phyloP scores from a whole-genome alignment of 768 basidiomycete genomes.

The Kwoniella botswanensis region DNA sequence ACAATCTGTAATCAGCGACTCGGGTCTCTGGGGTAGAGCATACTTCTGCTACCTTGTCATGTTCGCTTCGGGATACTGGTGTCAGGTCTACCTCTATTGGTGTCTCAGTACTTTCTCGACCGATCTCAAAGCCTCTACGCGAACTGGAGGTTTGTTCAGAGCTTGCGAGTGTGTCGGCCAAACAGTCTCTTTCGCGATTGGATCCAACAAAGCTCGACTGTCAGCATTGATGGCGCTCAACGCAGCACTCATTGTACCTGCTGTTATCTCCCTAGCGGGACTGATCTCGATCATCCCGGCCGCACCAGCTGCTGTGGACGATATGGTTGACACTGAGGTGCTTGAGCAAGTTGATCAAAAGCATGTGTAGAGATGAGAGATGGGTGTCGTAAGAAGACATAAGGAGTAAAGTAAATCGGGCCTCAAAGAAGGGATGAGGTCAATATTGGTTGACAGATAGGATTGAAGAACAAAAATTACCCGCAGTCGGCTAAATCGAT shows the following conservation, averaged over 20 bases:
- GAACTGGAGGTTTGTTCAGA: constrained; percentile 40
- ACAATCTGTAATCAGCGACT: constrained; percentile 11
- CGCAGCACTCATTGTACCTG: not conserved
- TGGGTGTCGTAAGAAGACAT: too few relatives aligned
- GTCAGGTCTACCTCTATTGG: constrained; percentile 40
- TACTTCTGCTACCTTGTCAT: constrained; percentile 17
- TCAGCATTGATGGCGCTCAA: not conserved
- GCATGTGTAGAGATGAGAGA: too few relatives aligned
- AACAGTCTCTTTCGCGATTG: constrained; percentile 35
- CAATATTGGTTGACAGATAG: too few relatives aligned
- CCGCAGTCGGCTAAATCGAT: too few relatives aligned
- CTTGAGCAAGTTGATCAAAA: not conserved
- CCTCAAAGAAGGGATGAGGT: too few relatives aligned
- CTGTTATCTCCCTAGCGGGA: not conserved
- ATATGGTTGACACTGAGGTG: not conserved
- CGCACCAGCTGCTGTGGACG: not conserved
- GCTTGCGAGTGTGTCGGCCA: constrained; percentile 37
- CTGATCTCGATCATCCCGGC: not conserved
- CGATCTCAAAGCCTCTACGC: constrained; percentile 30
- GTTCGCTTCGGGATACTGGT: constrained; percentile 21
- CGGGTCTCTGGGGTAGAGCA: not conserved
- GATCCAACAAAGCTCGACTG: constrained; percentile 7
- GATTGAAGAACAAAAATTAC: too few relatives aligned
- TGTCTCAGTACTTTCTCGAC: constrained; percentile 35
- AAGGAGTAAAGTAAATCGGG: too few relatives aligned